These are phyloP conservation scores for Sphaerulina populicola DNA, from an alignment of 2,329 filamentous ascomycete species.

Conservation along the genomic window DNA sequence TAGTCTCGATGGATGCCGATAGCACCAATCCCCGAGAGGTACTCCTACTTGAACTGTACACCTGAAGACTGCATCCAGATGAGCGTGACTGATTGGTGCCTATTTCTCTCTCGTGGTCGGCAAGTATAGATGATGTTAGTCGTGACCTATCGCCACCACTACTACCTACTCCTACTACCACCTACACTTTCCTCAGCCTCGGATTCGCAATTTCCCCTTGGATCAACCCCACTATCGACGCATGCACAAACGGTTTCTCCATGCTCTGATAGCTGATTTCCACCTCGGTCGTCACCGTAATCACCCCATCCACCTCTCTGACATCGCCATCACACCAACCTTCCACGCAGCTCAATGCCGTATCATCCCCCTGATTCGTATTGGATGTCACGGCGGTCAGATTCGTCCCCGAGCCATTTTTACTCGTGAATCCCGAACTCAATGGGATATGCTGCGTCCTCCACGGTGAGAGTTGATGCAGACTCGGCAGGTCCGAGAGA, in stretches of 20 bases:
- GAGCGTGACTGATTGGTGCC: too few species aligned
- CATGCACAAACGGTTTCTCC: slow-evolving; percentile 26
- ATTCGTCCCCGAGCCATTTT: slow-evolving; percentile 10
- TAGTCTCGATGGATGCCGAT: too few species aligned
- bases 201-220: slow-evolving; percentile 20
- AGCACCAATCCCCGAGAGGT: too few species aligned
- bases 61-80: too few species aligned
- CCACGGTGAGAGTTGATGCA: neutral
- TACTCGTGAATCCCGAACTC: slow-evolving; percentile 9
- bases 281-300: slow-evolving; percentile 16
- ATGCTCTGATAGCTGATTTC: slow-evolving; percentile 13
- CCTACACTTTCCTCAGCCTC: slow-evolving; percentile 5
- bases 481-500: neutral
- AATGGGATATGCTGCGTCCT: slow-evolving; percentile 9
- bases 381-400: neutral
- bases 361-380: neutral
- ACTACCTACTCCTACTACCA: neutral
- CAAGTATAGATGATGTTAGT: too few species aligned
- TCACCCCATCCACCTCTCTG: slow-evolving; percentile 1
- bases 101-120: too few species aligned
- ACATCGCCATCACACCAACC: neutral
- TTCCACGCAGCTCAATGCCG: neutral
- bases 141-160: too few species aligned
- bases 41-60: too few species aligned
- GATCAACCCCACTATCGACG: slow-evolving; percentile 26